Evolutionary conservation across 2,329 filamentous ascomycete genomes (phyloP).

Genomic region (Orbilia ellipsospora): DNA sequence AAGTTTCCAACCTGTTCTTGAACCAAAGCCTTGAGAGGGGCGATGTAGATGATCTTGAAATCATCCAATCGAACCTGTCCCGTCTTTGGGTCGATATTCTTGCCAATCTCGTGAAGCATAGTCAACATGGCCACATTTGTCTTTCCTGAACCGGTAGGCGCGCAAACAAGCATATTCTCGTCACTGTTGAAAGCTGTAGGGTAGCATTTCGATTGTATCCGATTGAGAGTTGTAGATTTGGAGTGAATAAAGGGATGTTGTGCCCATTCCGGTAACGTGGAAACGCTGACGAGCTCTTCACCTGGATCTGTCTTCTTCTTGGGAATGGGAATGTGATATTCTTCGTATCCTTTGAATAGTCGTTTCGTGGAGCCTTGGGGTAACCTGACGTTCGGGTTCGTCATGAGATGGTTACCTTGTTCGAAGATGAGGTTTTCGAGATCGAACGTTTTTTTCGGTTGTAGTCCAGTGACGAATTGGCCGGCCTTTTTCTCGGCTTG

Average conservation of each 20-base stretch:
- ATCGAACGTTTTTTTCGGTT: conserved; percentile 88
- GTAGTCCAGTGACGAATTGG: conserved; percentile 75
- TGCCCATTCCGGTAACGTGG: conserved; percentile 92
- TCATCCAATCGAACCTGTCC: conserved; percentile 95
- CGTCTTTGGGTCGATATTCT: conserved; percentile 86
- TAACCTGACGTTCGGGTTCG: conserved; percentile 93
- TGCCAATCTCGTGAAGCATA: conserved; percentile 95
- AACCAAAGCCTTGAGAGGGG: conserved; percentile 92
- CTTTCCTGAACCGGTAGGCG: conserved; percentile 96
- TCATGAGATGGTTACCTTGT: conserved; percentile 98
- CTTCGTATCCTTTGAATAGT: conserved; percentile 97
- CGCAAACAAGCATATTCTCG: conserved; percentile 97
- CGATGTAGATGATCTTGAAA: conserved; percentile 99
- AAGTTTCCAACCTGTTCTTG: conserved; percentile 99
- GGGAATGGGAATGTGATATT: conserved; percentile 94
- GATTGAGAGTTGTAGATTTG: conserved; percentile 86
- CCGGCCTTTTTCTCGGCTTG: conserved; percentile 71
- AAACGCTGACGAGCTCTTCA: conserved; percentile 78
- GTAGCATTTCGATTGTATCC: conserved; percentile 94
- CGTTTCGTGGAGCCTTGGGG: conserved; percentile 95
- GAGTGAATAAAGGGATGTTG: conserved; percentile 77
- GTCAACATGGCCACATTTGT: conserved; percentile 98
- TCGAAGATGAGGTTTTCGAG: conserved; percentile 96
- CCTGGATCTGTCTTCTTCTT: conserved; percentile 82
- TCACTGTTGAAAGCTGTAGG: conserved; percentile 91